A percentile compares a stretch with the other conserved stretches of the same genome.
Conservation (phyloP, 1,284 basidiomycete genomes). For the Microbotryum lychnidis-dioicae region DNA sequence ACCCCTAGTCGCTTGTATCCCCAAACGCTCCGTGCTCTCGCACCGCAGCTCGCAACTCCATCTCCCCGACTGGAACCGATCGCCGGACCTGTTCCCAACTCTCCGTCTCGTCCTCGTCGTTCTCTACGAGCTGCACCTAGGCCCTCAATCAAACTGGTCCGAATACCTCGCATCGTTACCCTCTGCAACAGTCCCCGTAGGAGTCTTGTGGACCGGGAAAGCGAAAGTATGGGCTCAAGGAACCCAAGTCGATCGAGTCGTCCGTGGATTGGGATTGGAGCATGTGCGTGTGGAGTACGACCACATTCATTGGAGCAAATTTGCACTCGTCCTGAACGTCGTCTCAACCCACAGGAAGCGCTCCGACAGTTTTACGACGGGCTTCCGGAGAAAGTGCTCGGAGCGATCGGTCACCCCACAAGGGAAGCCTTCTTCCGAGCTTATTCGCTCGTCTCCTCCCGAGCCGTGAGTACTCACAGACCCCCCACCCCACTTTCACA, state of each 20-base stretch:
- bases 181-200: slow-evolving; percentile 34
- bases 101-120: slow-evolving; percentile 39
- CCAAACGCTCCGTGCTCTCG: slow-evolving; percentile 40
- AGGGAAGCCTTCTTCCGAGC: slow-evolving; percentile 57
- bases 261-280: slow-evolving; percentile 33
- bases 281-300: slow-evolving; percentile 27
- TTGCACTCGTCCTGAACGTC: too few species aligned
- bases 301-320: too few species aligned
- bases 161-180: slow-evolving; percentile 43
- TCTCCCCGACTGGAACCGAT: slow-evolving; percentile 6
- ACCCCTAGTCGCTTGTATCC: slow-evolving; percentile 39
- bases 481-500: too few species aligned
- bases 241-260: slow-evolving; percentile 39
- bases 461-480: slow-evolving; percentile 45
- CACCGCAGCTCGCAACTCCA: slow-evolving; percentile 33
- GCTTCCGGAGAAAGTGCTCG: neutral
- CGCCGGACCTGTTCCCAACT: slow-evolving; percentile 30
- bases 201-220: slow-evolving; percentile 37
- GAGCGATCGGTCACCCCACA: slow-evolving; percentile 33
- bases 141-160: slow-evolving; percentile 36
- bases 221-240: slow-evolving; percentile 37
- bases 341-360: too few species aligned
- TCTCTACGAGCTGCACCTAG: slow-evolving; percentile 41
- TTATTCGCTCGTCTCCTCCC: slow-evolving; percentile 71
- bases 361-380: too few species aligned